These are phyloP conservation scores for Nannochloropsis granulata DNA, from an alignment of 108 stramenopile species.

Conservation along the genomic window DNA sequence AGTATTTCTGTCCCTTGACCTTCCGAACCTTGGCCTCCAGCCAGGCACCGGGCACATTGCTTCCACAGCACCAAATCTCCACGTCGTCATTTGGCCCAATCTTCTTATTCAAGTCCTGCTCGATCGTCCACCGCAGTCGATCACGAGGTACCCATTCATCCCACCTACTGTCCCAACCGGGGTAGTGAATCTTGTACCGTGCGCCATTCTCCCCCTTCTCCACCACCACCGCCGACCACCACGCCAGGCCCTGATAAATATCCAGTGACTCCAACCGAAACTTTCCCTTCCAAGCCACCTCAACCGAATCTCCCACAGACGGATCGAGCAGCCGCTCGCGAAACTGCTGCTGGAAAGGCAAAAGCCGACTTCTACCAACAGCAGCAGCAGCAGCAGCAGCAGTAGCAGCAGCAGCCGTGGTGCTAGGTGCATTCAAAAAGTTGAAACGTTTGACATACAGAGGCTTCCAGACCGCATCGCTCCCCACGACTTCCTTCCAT, in stretches of 20 bases:
- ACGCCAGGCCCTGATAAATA: constrained; percentile 33
- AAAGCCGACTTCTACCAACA: not conserved
- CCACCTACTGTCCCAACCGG: constrained; percentile 39
- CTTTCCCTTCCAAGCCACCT: constrained; percentile 39
- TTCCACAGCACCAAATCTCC: constrained; percentile 39
- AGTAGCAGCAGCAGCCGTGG: too few species aligned
- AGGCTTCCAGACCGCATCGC: not conserved
- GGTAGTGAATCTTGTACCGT: constrained; percentile 39
- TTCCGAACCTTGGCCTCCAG: constrained; percentile 25
- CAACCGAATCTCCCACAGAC: constrained; percentile 26
- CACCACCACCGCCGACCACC: constrained; percentile 37
- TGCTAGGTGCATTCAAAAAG: not conserved
- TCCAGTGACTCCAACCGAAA: constrained; percentile 35
- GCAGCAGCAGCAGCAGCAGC: not conserved
- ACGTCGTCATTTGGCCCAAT: constrained; percentile 10
- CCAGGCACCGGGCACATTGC: constrained; percentile 41
- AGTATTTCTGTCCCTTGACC: not conserved
- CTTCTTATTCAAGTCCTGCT: not conserved
- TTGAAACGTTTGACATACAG: not conserved
- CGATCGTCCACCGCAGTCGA: constrained; percentile 31
- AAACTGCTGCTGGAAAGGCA: not conserved
- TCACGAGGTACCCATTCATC: constrained; percentile 40
- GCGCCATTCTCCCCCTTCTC: constrained; percentile 4
- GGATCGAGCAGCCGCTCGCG: not conserved
- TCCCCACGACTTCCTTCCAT: not conserved